phyloP scores from a whole-genome alignment of 768 basidiomycete genomes.

The Tephrocybe rancida region DNA sequence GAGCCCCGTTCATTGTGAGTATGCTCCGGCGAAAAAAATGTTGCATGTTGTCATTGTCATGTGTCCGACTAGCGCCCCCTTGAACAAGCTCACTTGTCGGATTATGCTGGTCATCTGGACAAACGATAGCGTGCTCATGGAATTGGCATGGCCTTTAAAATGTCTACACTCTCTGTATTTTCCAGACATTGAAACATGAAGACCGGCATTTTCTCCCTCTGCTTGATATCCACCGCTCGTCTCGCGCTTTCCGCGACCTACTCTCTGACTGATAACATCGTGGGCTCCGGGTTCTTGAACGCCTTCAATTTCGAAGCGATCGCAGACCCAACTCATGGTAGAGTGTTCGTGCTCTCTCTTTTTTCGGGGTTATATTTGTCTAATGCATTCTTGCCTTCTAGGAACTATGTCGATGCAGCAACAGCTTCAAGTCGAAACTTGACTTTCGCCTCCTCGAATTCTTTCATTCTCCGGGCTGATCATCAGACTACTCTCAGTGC shows the following conservation, averaged over 20 bases:
- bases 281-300: constrained; percentile 47
- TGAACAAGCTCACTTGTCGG: neutral
- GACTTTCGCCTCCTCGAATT: constrained; percentile 49
- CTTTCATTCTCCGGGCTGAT: constrained; percentile 58
- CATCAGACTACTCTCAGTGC: constrained; percentile 44
- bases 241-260: constrained; percentile 38
- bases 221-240: constrained; percentile 1
- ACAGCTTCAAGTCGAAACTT: constrained; percentile 50
- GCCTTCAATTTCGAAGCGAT: constrained; percentile 52
- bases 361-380: neutral
- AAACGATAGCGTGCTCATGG: neutral
- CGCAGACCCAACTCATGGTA: constrained; percentile 61
- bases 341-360: constrained; percentile 47
- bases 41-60: neutral
- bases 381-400: constrained; percentile 16
- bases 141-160: constrained; percentile 7
- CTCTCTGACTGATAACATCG: constrained; percentile 38
- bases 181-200: constrained; percentile 2
- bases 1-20: too few species aligned
- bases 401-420: constrained; percentile 41
- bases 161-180: neutral
- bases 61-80: neutral
- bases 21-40: too few species aligned
- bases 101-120: constrained; percentile 7
- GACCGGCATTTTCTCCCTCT: neutral